phyloP scores from a whole-genome alignment of 2,329 filamentous ascomycete genomes.

The Paecilomyces formosus region DNA sequence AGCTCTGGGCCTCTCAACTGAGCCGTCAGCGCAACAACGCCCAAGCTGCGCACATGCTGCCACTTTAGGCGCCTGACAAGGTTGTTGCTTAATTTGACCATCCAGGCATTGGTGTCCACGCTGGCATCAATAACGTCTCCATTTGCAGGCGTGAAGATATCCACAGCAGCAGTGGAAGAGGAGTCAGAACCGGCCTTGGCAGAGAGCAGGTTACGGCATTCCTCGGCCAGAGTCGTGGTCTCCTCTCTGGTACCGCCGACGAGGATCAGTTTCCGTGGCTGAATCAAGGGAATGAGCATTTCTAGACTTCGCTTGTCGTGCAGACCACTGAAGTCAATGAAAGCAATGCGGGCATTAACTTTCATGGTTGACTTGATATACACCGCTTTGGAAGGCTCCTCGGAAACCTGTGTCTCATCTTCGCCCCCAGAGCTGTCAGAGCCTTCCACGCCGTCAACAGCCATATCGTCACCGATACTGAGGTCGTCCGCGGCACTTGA shows the following conservation, averaged over 20 bases:
- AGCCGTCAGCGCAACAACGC: constrained; percentile 88
- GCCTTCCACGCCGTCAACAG: constrained; percentile 52
- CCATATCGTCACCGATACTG: constrained; percentile 34
- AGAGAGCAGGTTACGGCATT: constrained; percentile 63
- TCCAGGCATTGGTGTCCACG: constrained; percentile 96
- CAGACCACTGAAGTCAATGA: constrained; percentile 84
- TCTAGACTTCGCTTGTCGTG: constrained; percentile 91
- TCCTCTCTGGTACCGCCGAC: constrained; percentile 73
- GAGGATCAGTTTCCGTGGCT: constrained; percentile 90
- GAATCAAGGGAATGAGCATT: constrained; percentile 90
- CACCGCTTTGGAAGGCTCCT: constrained; percentile 69
- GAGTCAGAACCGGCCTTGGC: constrained; percentile 27
- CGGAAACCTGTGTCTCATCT: constrained; percentile 39
- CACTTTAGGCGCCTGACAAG: constrained; percentile 84
- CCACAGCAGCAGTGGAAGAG: constrained; percentile 3
- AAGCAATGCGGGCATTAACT: constrained; percentile 70
- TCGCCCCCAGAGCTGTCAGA: constrained; percentile 52
- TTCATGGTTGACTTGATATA: constrained; percentile 56
- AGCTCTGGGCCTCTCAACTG: constrained; percentile 48
- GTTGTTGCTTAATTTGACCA: constrained; percentile 77
- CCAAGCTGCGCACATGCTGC: constrained; percentile 86
- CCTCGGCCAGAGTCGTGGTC: constrained; percentile 67
- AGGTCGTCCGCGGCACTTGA: constrained; percentile 44
- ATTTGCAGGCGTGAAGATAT: constrained; percentile 71
- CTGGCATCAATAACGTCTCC: constrained; percentile 76